Base-by-base conservation (phyloP, 768 basidiomycete genomes). In the Phylloporus arenicola region DNA sequence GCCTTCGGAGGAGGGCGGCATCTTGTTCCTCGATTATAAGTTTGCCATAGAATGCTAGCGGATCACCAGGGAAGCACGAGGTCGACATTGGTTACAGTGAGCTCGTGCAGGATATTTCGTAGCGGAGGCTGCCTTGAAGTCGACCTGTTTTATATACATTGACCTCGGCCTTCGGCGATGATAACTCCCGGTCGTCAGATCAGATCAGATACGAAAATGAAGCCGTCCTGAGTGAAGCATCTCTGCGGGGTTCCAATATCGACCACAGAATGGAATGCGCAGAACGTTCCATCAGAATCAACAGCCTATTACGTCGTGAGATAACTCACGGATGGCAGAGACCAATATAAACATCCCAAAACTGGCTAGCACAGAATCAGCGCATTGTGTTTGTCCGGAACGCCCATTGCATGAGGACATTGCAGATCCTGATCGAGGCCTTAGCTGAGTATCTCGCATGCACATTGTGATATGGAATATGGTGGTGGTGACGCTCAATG, bases 1-100 rank as follows among this genome's bases (percentile, higher is more conserved):
- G 38, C 12, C 22, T 39, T 22, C 20, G 4, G 12, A 39, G 38
- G 38, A 39, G 38, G 20, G 19, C 4, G 12, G 38, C 38, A 39
- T 39, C 11, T 2, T 39, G 38, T 5, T 61, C 46, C n/a, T 64
- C 20, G 9, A 63, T 25, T 0, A 62, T 47, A 9, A 38, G 43
- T 45, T 43, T 51, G 27, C 62, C 61, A 1, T 31, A 49, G 31
- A 52, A 58, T 4, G 48, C 62, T 0, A 61, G 35, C 1, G 53
- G 54, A 31, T 64, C 61, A 12, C 59, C 59, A 1, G 24, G 4
- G 12, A 61, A 61, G 56, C 45, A 13, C 51, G 57, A 53, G 16
- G 8, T 10, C 9, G 10, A 29, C 58, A 53, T 8, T 4, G 43
- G 6, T 30, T 19, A 39, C 38, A 22, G 38, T 39, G 19, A 22